Base-by-base conservation (phyloP, 352 stramenopile species). In the Pythium brassicae region DNA sequence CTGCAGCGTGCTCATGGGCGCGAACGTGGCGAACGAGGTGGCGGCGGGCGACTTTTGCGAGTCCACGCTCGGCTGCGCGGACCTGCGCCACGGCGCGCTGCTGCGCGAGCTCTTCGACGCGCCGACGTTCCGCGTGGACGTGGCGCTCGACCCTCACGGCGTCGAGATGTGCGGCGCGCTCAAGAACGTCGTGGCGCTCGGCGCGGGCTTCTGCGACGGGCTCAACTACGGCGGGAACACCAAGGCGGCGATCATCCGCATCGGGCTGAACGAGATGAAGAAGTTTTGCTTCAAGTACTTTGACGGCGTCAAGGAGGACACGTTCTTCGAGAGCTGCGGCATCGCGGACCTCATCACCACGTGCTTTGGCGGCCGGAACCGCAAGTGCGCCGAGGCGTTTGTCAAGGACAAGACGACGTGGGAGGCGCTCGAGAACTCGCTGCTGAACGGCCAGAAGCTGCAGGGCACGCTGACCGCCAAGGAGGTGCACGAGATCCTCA, bases 271-370 rank as follows among this genome's bases (percentile, higher is more conserved):
- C 55, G 96, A 99, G 73, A 99, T 99, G 91, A 93, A 95, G 49
- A 92, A 87, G 69, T 95, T 95, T 54, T 89, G 79, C 66, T 92
- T 93, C 68, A 89, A 89, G 61, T 98, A 98, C 84, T 98, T 97
- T 69, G 80, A 94, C 58, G 89, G 92, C 29, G 79, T 96, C 49
- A 91, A 92, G 65, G 86, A 97, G 53, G 75, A 89, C 63, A 98
- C 96, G 43, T 98, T 99, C 69, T 95, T 98, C 57, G 86, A 98
- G 77, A 97, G 80, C 64, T 99, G 96, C 67, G 97, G 97, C 17
- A 94, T 99, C 37, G 97, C 96, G 8, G 97, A 99, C 65, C 76
- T 99, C 7, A 99, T 99, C 63, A 99, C 97, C 27, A 99, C 96
- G 54, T 99, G 97, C 74, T 99, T 98, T 66, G 96, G 97, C 47